Conservation (phyloP, 1,284 basidiomycete genomes). For the Cryptococcus sp. region DNA sequence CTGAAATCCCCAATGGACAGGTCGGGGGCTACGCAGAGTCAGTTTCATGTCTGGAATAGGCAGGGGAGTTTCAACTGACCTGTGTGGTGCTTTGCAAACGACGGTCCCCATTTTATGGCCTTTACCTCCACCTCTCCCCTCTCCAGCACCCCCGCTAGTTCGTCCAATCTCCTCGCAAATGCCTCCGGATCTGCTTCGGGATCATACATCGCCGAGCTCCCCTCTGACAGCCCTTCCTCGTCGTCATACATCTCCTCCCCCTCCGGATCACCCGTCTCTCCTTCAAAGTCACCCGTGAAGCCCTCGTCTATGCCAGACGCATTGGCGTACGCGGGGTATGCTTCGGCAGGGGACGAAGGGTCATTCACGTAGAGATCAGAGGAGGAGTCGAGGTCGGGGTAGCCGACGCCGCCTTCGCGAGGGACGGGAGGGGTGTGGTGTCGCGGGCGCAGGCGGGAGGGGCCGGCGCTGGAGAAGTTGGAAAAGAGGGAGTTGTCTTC, state of each 20-base stretch:
- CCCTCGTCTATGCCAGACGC: not conserved
- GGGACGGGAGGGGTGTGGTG: constrained; percentile 9
- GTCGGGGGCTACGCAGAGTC: constrained; percentile 11
- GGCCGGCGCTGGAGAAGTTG: constrained; percentile 13
- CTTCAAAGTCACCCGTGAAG: not conserved
- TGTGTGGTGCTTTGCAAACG: constrained; percentile 14
- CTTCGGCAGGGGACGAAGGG: not conserved
- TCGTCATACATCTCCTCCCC: constrained; percentile 15
- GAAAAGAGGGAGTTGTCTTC: constrained; percentile 22
- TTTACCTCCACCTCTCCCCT: constrained; percentile 37
- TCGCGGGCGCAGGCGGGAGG: constrained; percentile 3
- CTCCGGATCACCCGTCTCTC: constrained; percentile 10
- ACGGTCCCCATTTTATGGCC: constrained; percentile 38
- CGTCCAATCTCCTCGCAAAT: constrained; percentile 40
- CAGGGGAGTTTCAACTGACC: constrained; percentile 2
- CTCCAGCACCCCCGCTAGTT: constrained; percentile 42
- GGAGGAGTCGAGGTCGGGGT: not conserved
- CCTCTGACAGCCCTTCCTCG: constrained; percentile 21
- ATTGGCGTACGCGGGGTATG: constrained; percentile 4
- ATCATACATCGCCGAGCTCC: constrained; percentile 32
- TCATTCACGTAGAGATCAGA: constrained; percentile 5
- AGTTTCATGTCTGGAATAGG: not conserved
- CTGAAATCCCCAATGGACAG: constrained; percentile 30
- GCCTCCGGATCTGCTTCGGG: constrained; percentile 38
- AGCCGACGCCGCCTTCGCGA: not conserved